Evolutionary conservation across 2,329 filamentous ascomycete genomes (phyloP).

Genomic region (Myriosclerotinia duriaeana): DNA sequence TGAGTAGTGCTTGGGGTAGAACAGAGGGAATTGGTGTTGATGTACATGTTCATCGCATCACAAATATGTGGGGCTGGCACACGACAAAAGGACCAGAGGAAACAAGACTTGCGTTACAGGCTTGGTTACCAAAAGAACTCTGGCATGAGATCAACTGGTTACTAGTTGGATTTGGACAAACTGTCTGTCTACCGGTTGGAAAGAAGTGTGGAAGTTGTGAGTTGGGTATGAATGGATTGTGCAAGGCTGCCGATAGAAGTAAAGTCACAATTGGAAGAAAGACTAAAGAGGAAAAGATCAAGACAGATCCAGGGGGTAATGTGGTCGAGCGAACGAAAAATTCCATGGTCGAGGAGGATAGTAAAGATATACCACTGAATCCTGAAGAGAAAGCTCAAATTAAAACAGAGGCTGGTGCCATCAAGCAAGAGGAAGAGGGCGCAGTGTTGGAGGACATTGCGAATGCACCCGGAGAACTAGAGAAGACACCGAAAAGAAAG

Average conservation of each 20-base stretch:
- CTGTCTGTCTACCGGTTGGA: slow-evolving; percentile 65
- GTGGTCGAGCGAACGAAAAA: slow-evolving; percentile 37
- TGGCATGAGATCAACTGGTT: slow-evolving; percentile 76
- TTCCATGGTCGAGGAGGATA: slow-evolving; percentile 41
- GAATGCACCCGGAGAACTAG: slow-evolving; percentile 26
- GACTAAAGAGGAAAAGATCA: slow-evolving; percentile 46
- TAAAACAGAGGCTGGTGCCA: neutral
- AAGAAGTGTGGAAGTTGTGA: slow-evolving; percentile 80
- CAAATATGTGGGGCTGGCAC: slow-evolving; percentile 71
- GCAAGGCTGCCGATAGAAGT: slow-evolving; percentile 66
- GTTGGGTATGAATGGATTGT: slow-evolving; percentile 72
- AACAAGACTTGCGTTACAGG: slow-evolving; percentile 61
- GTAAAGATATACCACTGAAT: slow-evolving; percentile 13
- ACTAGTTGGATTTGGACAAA: slow-evolving; percentile 72
- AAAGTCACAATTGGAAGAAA: slow-evolving; percentile 60
- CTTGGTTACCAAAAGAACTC: slow-evolving; percentile 66
- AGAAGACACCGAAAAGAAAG: slow-evolving; percentile 25
- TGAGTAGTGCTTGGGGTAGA: slow-evolving; percentile 67
- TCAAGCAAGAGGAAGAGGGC: slow-evolving; percentile 14
- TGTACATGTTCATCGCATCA: slow-evolving; percentile 74
- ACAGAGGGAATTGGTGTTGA: slow-evolving; percentile 59
- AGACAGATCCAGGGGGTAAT: slow-evolving; percentile 41
- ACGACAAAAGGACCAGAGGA: slow-evolving; percentile 67
- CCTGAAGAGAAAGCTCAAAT: slow-evolving; percentile 16
- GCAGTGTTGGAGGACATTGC: slow-evolving; percentile 27